Evolutionary conservation across 2,329 filamentous ascomycete species (phyloP).

Genomic region (Sporothrix brunneoviolacea): DNA sequence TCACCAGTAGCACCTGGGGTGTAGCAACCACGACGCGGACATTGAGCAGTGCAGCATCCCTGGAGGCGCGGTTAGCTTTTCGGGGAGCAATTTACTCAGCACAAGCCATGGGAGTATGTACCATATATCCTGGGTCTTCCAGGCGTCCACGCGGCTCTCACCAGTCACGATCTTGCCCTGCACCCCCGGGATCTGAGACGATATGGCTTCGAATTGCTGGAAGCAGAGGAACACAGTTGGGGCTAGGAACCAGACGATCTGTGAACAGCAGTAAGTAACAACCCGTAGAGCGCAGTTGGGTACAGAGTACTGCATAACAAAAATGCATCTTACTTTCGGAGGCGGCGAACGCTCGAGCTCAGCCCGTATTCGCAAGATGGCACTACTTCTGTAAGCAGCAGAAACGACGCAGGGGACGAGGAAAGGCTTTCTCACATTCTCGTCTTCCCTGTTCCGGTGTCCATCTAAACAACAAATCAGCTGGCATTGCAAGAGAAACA

Average conservation of each 20-base stretch:
- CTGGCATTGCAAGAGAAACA: background rate
- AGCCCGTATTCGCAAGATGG: conserved; percentile 58
- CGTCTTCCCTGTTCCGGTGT: conserved; percentile 73
- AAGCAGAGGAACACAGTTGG: conserved; percentile 61
- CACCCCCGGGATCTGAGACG: conserved; percentile 51
- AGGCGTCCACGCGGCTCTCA: conserved; percentile 62
- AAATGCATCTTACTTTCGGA: conserved; percentile 53
- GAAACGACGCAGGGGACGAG: background rate
- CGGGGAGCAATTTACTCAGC: background rate
- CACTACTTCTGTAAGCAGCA: conserved; percentile 35
- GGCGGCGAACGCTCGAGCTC: conserved; percentile 51
- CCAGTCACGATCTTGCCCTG: conserved; percentile 60
- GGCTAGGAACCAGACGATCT: conserved; percentile 67
- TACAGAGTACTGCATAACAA: too few relatives aligned
- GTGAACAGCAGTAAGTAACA: background rate
- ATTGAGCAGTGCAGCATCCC: conserved; percentile 59
- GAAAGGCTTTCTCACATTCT: conserved; percentile 51
- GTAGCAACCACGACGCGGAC: conserved; percentile 72
- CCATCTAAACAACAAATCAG: conserved; percentile 50
- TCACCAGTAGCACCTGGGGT: conserved; percentile 56
- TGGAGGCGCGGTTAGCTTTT: background rate
- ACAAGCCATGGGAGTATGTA: conserved; percentile 40
- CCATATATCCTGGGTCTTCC: conserved; percentile 53
- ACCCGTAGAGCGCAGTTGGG: too few relatives aligned
- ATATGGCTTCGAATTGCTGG: conserved; percentile 59